Percentiles rank a stretch among this genome's conserved stretches.
Conservation (phyloP, 345 rosid genomes). For the Durio zibethinus region DNA sequence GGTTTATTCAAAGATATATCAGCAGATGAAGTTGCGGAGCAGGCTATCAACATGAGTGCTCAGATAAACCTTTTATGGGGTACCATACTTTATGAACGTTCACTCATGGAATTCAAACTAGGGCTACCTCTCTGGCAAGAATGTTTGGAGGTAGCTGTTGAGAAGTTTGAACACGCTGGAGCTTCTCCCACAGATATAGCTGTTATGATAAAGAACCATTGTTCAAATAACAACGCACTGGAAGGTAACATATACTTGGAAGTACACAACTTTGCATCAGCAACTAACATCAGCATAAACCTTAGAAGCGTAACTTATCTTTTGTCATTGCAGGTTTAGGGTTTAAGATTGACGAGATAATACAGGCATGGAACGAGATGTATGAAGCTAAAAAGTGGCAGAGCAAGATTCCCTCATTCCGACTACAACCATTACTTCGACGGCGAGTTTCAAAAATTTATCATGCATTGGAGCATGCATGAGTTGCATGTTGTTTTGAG, state of each 20-base stretch:
- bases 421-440: slow-evolving; percentile 65
- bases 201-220: slow-evolving; percentile 58
- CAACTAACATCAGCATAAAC: slow-evolving; percentile 8
- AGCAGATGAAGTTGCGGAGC: slow-evolving; percentile 49
- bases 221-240: slow-evolving; percentile 44
- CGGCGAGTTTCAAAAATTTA: slow-evolving; percentile 51
- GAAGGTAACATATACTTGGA: slow-evolving; percentile 48
- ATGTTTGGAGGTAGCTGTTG: slow-evolving; percentile 66
- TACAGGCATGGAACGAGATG: slow-evolving; percentile 81
- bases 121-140: slow-evolving; percentile 71
- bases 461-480: slow-evolving; percentile 48
- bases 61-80: slow-evolving; percentile 77
- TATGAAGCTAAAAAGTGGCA: slow-evolving; percentile 62
- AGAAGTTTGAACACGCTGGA: slow-evolving; percentile 78
- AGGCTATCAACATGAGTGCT: slow-evolving; percentile 41
- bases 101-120: slow-evolving; percentile 75
- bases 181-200: slow-evolving; percentile 56
- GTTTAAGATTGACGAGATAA: slow-evolving; percentile 63
- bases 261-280: background rate
- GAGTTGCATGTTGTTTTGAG: slow-evolving; percentile 21
- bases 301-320: slow-evolving; percentile 12
- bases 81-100: slow-evolving; percentile 80
- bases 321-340: slow-evolving; percentile 49
- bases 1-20: slow-evolving; percentile 43
- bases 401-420: slow-evolving; percentile 53